Evolutionary conservation across 75 land plant genomes (phyloP).

Genomic region (Sequoia sempervirens): DNA sequence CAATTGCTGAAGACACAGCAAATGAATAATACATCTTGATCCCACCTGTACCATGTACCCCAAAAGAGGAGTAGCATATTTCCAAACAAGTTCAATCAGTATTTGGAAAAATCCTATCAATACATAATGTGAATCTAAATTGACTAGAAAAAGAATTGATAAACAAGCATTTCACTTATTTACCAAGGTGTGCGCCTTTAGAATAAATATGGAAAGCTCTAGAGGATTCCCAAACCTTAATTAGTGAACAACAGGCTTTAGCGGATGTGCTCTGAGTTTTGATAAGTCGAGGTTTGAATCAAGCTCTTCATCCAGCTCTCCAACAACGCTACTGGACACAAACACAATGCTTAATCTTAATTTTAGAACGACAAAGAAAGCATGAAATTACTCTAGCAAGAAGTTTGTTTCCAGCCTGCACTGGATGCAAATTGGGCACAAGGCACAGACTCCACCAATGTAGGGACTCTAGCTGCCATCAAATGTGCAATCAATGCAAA

Average conservation of each 20-base stretch:
- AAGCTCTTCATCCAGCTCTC: constrained; percentile 92
- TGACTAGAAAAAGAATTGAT: not conserved
- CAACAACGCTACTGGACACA: constrained; percentile 78
- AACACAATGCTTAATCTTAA: not conserved
- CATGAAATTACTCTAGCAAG: not conserved
- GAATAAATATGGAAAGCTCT: not conserved
- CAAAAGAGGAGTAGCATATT: not conserved
- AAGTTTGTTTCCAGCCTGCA: not conserved
- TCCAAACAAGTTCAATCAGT: not conserved
- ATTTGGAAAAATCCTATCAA: not conserved
- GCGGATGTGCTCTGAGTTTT: constrained; percentile 84
- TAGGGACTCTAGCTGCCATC: not conserved
- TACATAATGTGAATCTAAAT: not conserved
- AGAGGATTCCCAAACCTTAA: not conserved
- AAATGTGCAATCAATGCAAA: not conserved
- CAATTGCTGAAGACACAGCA: not conserved
- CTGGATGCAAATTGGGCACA: not conserved
- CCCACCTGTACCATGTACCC: not conserved
- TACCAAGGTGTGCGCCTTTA: not conserved
- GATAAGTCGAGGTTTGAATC: constrained; percentile 75
- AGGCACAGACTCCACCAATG: not conserved
- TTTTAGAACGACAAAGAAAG: not conserved
- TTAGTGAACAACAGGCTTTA: constrained; percentile 87
- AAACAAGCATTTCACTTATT: not conserved
- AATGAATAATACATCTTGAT: not conserved